Base-by-base conservation (phyloP, 768 basidiomycete genomes). In the Russula brevipes region DNA sequence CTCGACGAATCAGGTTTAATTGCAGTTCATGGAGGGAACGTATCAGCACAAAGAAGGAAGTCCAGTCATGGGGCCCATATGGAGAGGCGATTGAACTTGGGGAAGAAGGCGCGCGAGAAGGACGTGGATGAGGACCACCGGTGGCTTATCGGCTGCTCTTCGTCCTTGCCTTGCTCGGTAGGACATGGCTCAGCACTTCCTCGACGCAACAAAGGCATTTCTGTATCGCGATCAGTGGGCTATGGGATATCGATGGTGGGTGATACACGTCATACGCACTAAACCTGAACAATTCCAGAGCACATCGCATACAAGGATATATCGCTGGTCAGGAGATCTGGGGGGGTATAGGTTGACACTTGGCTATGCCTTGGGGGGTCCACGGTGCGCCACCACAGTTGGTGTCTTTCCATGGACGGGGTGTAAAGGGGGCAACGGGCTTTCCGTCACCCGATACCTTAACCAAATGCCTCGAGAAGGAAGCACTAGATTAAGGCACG, bases 1-100 rank as follows among this genome's bases (percentile, higher is more conserved):
- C 30, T 39, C 35, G 57, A 59, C 62, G 38, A 46, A 63, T 63
- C 52, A 12, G 62, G 62, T 54, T 54, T 63, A 54, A 63, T 63
- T 63, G 56, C 56, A 53, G 12, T 42, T 59, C n/a, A 59, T 3
- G 19, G 33, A 31, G 59, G 7, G 47, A 42, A 51, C 33, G 47
- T 11, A 55, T 7, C 17, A 30, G 44, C 46, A 33, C 58, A 38
- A 51, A 64, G 47, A 56, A 42, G 59, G 63, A 31, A 60, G 31
- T 33, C n/a, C 14, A 51, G 62, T 63, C 62, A 54, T 49, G 11
- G 7, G 35, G 52, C 17, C 30, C 52, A 59, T 41, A 41, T 49
- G 17, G 56, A 19, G 33, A 31, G n/a, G 30, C 9, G 17, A 17
- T 53, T 36, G 51, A 39, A 53, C 51, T 55, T 42, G 31, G n/a